Percentiles rank a stretch among this genome's conserved stretches.
Conservation (phyloP, 352 stramenopile genomes). For the Salisapilia sapeloensis region DNA sequence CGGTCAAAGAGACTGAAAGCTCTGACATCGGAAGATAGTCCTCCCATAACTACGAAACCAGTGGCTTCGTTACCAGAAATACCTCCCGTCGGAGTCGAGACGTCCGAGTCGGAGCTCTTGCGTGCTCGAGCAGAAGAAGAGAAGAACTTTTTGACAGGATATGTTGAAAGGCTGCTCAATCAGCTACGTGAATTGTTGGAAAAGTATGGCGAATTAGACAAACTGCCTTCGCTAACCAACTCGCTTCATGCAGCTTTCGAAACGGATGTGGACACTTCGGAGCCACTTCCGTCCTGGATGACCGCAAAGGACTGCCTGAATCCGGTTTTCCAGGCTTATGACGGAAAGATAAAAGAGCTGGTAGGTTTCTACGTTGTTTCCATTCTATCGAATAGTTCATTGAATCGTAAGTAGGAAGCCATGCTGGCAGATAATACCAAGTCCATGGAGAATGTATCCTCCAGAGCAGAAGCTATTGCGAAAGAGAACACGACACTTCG, state of each 20-base stretch:
- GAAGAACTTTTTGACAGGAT: constrained; percentile 41
- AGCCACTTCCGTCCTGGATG: constrained; percentile 29
- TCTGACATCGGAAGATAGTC: too few relatives aligned
- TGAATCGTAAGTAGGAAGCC: constrained; percentile 12
- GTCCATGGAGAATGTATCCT: constrained; percentile 26
- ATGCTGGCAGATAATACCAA: constrained; percentile 36
- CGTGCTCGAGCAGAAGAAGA: too few relatives aligned
- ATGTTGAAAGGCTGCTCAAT: constrained; percentile 44
- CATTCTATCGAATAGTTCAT: not conserved
- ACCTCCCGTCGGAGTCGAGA: too few relatives aligned
- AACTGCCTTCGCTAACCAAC: constrained; percentile 38
- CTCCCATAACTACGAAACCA: too few relatives aligned
- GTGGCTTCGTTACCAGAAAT: too few relatives aligned
- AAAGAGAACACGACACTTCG: constrained; percentile 51
- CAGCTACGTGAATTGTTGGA: constrained; percentile 36
- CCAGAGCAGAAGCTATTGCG: constrained; percentile 22
- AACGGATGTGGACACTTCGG: constrained; percentile 7
- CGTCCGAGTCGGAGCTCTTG: too few relatives aligned
- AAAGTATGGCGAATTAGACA: constrained; percentile 55
- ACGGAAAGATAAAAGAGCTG: constrained; percentile 61
- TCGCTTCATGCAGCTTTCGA: constrained; percentile 4
- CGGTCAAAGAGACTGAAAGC: too few relatives aligned
- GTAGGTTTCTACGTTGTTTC: constrained; percentile 9
- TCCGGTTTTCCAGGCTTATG: constrained; percentile 57
- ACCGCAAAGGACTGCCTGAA: constrained; percentile 53